Percentiles rank a stretch among this genome's conserved stretches.
Evolutionary conservation across 306 rosid species (phyloP).

Genomic region (Castanea crenata): DNA sequence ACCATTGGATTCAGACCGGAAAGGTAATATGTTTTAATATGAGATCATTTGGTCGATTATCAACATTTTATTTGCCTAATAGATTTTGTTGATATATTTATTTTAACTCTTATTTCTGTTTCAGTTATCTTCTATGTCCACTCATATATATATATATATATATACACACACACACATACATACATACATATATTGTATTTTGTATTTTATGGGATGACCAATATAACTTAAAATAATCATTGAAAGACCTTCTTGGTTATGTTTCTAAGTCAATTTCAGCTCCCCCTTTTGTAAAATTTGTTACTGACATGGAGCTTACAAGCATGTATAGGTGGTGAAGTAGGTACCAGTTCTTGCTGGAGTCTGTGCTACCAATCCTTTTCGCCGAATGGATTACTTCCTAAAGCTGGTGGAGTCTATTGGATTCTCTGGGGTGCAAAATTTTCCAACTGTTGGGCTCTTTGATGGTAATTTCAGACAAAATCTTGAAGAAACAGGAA

Average conservation of each 20-base stretch:
- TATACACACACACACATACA: too few species aligned
- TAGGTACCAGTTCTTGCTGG: constrained; percentile 87
- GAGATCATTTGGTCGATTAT: neutral
- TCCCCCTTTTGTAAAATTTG: neutral
- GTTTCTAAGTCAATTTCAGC: constrained; percentile 10
- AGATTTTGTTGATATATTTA: neutral
- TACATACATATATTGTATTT: too few species aligned
- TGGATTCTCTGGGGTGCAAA: constrained; percentile 85
- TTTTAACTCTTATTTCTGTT: neutral
- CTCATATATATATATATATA: too few species aligned
- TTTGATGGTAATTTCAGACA: constrained; percentile 91
- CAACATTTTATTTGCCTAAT: neutral
- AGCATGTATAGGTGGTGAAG: constrained; percentile 63
- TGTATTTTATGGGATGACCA: neutral
- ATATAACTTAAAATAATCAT: neutral
- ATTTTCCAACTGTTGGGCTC: constrained; percentile 91
- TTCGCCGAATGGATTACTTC: constrained; percentile 80
- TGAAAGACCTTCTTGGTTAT: neutral
- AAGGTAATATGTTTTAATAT: neutral
- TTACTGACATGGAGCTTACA: constrained; percentile 21
- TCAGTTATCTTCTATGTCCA: neutral
- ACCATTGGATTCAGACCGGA: neutral
- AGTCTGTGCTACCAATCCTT: constrained; percentile 80
- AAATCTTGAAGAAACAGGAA: constrained; percentile 94
- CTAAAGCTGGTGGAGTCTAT: constrained; percentile 83